A percentile compares a stretch with the other conserved stretches of the same genome.
Evolutionary conservation across 495 filamentous ascomycete species (phyloP).

Genomic region (Physcia stellaris): DNA sequence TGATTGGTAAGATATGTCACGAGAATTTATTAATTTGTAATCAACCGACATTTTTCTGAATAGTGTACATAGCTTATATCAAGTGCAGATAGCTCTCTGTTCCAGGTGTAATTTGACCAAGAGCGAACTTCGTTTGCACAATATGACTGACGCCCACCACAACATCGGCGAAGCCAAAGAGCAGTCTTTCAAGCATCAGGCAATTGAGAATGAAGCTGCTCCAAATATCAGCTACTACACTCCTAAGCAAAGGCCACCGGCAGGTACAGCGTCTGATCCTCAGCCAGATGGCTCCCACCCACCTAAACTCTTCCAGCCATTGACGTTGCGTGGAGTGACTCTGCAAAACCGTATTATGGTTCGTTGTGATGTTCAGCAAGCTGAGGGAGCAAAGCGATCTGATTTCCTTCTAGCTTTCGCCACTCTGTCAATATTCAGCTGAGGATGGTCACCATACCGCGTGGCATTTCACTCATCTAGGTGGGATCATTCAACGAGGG

Average conservation of each 20-base stretch:
- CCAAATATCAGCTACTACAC: slow-evolving; percentile 53
- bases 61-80: too few relatives aligned
- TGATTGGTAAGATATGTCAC: too few relatives aligned
- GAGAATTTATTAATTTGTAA: too few relatives aligned
- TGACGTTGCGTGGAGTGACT: slow-evolving; percentile 42
- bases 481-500: slow-evolving; percentile 50
- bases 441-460: slow-evolving; percentile 46
- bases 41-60: too few relatives aligned
- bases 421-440: slow-evolving; percentile 58
- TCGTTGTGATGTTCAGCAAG: slow-evolving; percentile 4
- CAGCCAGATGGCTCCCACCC: slow-evolving; percentile 40
- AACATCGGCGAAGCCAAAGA: slow-evolving; percentile 13
- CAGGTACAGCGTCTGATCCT: slow-evolving; percentile 49
- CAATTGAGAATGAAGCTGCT: slow-evolving; percentile 28
- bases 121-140: background rate
- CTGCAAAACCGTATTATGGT: slow-evolving; percentile 51
- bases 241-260: slow-evolving; percentile 47
- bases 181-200: slow-evolving; percentile 10
- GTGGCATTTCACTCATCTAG: slow-evolving; percentile 49
- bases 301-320: slow-evolving; percentile 57
- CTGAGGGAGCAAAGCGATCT: background rate
- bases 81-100: background rate
- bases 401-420: slow-evolving; percentile 27
- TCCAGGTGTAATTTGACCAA: background rate
- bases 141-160: slow-evolving; percentile 13